Evolutionary conservation across 2,329 filamentous ascomycete species (phyloP), one percentile per base, ranked within the genome.

Genomic region (Tolypocladium album): DNA sequence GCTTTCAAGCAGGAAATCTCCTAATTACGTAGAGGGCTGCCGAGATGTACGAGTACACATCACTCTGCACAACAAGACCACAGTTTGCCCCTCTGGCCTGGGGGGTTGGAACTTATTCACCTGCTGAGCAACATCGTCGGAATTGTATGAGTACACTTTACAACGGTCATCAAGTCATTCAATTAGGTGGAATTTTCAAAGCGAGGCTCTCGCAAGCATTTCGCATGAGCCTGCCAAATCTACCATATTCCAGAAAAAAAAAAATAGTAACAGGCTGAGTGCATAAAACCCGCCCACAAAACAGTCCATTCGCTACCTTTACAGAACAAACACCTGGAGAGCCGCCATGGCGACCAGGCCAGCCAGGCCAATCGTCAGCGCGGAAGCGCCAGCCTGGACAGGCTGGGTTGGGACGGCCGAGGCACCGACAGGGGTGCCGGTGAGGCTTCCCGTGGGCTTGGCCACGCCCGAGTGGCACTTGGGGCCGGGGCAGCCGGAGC

Each of bases 381-480:
- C 64, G 24, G 71, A 71, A 61, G 80, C 81, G 68, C 79, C 81
- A 62, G 77, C 80, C 27, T 78, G 79, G 65, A 76, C 73, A 64
- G 75, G 72, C 57, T 70, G 67, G 65, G 69, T 68, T 60, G 71
- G 67, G n/a, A 56, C 27, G 12, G 62, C n/a, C 20, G 63, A 63
- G 27, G 62, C 59, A 7, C 55, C 59, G 55, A 58, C 56, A 6
- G 60, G 58, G 24, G 58, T 50, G 40, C 53, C 45, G 42, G 61
- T 60, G 60, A 55, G 58, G 60, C 60, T 59, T 50, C 56, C 60
- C 60, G 64, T 63, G 58, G 70, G 66, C 34, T 62, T 58, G 38
- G 64, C 64, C 11, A 59, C 61, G 27, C 63, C 64, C n/a, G 61
- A 42, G 64, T 58, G 57, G 47, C 59, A 62, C 17, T 59, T 42